phyloP scores from a whole-genome alignment of 225 moss, liverwort and hornwort genomes.

The Thuidium tamariscinum region DNA sequence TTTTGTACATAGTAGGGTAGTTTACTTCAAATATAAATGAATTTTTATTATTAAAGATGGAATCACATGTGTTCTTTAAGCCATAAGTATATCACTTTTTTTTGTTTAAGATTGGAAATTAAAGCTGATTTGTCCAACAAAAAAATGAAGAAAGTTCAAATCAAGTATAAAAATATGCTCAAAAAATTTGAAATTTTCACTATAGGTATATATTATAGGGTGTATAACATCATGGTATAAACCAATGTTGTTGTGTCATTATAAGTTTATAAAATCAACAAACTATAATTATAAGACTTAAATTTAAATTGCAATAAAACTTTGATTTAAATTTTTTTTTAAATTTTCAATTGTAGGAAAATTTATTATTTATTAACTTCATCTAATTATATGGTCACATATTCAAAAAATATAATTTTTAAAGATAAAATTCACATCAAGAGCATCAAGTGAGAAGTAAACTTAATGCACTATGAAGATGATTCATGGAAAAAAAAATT shows the following conservation, averaged over 20 bases:
- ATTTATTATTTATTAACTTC: background rate
- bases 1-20: too few relatives aligned
- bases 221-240: background rate
- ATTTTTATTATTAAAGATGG: too few relatives aligned
- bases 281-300: accelerated
- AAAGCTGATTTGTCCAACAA: too few relatives aligned
- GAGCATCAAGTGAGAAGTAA: accelerated
- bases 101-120: too few relatives aligned
- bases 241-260: background rate
- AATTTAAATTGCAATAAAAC: background rate
- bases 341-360: accelerated
- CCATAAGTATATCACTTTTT: too few relatives aligned
- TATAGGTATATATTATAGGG: background rate
- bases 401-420: background rate
- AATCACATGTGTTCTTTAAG: too few relatives aligned
- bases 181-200: background rate
- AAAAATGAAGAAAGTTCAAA: too few relatives aligned
- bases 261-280: background rate
- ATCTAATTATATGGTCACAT: background rate
- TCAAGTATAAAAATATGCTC: background rate
- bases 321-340: background rate
- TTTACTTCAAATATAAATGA: too few relatives aligned
- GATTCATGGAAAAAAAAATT: too few relatives aligned
- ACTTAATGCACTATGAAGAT: too few relatives aligned
- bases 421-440: background rate